phyloP scores from a whole-genome alignment of 345 rosid species.

The Hibiscus syriacus region DNA sequence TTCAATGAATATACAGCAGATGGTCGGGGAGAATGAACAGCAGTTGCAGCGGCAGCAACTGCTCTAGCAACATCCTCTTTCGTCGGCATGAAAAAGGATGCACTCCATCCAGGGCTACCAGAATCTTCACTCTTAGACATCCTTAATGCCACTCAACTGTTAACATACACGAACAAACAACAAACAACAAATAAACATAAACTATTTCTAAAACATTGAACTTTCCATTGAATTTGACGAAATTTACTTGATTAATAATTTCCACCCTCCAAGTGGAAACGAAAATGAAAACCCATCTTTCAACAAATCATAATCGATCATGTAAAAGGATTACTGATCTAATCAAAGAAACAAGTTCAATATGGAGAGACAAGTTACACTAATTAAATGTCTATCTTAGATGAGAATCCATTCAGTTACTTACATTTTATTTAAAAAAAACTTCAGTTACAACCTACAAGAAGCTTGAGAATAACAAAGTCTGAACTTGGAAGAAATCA shows the following conservation, averaged over 20 bases:
- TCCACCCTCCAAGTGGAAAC: not conserved
- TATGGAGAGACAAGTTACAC: not conserved
- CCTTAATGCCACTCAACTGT: constrained; percentile 27
- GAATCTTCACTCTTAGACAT: constrained; percentile 68
- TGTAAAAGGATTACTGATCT: not conserved
- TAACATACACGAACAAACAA: constrained; percentile 3
- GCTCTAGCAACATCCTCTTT: constrained; percentile 78
- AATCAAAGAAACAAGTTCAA: not conserved
- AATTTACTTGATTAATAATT: not conserved
- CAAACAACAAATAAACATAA: no score
- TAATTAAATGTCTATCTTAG: not conserved
- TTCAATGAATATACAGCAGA: constrained; percentile 73
- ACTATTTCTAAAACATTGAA: not conserved
- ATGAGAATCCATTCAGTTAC: not conserved
- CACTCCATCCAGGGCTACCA: constrained; percentile 76
- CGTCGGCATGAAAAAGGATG: constrained; percentile 60
- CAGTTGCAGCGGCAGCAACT: constrained; percentile 74
- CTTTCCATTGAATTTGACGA: not conserved
- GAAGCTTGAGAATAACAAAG: not conserved
- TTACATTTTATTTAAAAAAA: not conserved
- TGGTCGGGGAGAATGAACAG: constrained; percentile 66
- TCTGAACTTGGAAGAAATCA: not conserved
- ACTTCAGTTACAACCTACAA: not conserved
- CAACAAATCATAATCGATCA: not conserved
- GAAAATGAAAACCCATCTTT: not conserved